These are phyloP conservation scores for Cyamopsis tetragonoloba DNA, from an alignment of 306 rosid genomes.

Conservation along the genomic window DNA sequence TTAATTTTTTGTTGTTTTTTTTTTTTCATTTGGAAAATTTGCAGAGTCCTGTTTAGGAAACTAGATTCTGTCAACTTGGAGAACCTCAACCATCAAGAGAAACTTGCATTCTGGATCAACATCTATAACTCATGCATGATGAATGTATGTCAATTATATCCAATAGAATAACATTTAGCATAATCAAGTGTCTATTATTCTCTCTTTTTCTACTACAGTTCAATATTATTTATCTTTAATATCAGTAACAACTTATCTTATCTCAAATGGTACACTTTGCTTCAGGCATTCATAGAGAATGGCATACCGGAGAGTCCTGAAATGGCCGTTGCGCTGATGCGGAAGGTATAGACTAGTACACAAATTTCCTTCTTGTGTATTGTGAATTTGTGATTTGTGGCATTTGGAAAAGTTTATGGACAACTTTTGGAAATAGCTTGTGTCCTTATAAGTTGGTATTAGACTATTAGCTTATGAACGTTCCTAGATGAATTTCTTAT, in stretches of 20 bases:
- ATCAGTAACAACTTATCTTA: not conserved
- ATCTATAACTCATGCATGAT: conserved; percentile 91
- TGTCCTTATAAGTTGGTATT: no score
- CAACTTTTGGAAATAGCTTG: no score
- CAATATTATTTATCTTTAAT: not conserved
- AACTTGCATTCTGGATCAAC: conserved; percentile 98
- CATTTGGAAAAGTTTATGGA: no score
- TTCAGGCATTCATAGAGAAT: conserved; percentile 74
- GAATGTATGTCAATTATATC: conserved; percentile 50
- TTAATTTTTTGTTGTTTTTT: conserved; percentile 14
- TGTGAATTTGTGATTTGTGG: no score
- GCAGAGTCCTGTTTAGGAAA: conserved; percentile 75
- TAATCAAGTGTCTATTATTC: not conserved
- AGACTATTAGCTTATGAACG: no score
- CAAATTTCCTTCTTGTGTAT: not conserved
- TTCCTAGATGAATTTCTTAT: no score
- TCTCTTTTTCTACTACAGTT: not conserved
- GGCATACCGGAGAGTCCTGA: conserved; percentile 85
- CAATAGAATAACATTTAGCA: not conserved
- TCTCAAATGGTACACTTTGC: not conserved
- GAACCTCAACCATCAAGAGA: conserved; percentile 75
- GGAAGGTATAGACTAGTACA: conserved; percentile 44
- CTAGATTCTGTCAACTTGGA: conserved; percentile 68
- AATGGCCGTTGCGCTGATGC: conserved; percentile 65
- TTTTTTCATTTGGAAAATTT: conserved; percentile 28